phyloP scores from a whole-genome alignment of 1,284 basidiomycete genomes.

The Ceratobasidium theobromae region DNA sequence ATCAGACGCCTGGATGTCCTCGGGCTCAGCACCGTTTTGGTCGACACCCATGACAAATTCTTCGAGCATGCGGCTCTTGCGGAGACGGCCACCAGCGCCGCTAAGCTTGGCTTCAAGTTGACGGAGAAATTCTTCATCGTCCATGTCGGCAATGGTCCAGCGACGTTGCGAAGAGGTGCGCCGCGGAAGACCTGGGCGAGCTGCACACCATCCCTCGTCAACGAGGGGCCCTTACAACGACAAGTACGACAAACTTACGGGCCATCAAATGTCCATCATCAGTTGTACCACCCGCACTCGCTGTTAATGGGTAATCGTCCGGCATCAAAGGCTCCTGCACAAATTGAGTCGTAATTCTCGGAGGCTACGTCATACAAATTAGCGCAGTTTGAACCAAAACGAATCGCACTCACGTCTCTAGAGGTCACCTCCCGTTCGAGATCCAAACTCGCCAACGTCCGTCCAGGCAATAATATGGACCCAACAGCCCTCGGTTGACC shows the following conservation, averaged over 20 bases:
- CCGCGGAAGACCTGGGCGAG: conserved; percentile 27
- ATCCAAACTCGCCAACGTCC: conserved; percentile 9
- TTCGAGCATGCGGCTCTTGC: conserved; percentile 40
- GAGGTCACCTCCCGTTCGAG: neutral
- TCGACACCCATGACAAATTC: conserved; percentile 37
- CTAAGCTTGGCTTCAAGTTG: conserved; percentile 42
- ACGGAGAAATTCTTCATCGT: conserved; percentile 46
- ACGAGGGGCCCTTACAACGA: neutral
- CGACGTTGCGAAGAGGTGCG: conserved; percentile 38
- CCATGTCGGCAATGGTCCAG: conserved; percentile 47
- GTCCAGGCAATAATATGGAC: neutral
- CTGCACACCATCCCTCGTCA: neutral
- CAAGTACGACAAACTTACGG: conserved; percentile 1
- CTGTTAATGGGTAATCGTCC: neutral
- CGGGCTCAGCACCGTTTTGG: conserved; percentile 37
- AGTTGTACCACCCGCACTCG: neutral
- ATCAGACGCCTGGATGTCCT: conserved; percentile 36
- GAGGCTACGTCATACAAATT: neutral
- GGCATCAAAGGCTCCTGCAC: neutral
- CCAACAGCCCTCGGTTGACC: neutral
- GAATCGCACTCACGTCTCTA: conserved; percentile 2
- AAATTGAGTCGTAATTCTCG: conserved; percentile 28
- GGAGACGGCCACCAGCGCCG: conserved; percentile 37
- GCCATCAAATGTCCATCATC: conserved; percentile 17
- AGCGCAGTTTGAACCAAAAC: neutral